A percentile compares a stretch with the other conserved stretches of the same genome.
Conservation (phyloP, 2,329 filamentous ascomycete genomes). For the Fusarium sp. region DNA sequence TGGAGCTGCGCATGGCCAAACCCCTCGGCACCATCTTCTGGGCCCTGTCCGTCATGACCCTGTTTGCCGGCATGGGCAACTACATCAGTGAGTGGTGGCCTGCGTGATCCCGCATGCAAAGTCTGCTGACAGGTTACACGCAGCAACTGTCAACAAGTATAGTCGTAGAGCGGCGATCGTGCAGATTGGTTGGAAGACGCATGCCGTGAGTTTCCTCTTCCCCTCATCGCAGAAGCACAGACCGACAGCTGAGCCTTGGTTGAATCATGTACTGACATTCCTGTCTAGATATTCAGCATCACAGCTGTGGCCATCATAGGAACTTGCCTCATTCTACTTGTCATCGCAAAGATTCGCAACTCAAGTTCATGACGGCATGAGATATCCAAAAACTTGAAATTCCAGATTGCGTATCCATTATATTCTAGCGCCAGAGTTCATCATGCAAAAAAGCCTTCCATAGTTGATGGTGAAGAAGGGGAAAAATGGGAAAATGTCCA, state of each 20-base stretch:
- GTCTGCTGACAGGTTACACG: background rate
- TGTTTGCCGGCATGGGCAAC: constrained; percentile 80
- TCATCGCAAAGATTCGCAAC: constrained; percentile 53
- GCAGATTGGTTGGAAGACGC: constrained; percentile 92
- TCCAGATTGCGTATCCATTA: constrained; percentile 19
- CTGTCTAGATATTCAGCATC: constrained; percentile 64
- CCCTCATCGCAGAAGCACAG: background rate
- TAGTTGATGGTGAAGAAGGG: constrained; percentile 7
- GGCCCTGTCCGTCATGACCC: constrained; percentile 77
- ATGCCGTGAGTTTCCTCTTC: constrained; percentile 66
- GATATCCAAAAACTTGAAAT: background rate
- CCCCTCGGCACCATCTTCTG: constrained; percentile 91
- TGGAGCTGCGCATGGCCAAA: constrained; percentile 79
- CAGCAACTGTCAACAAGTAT: constrained; percentile 79
- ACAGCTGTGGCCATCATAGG: constrained; percentile 70
- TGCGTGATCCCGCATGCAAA: background rate
- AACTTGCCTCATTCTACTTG: constrained; percentile 69
- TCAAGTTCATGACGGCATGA: constrained; percentile 21
- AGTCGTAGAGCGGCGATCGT: constrained; percentile 80
- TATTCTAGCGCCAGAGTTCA: constrained; percentile 18
- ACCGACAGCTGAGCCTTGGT: background rate
- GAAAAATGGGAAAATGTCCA: constrained; percentile 1
- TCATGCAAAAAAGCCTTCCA: constrained; percentile 20
- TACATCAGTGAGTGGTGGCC: constrained; percentile 73
- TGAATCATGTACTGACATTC: background rate